Evolutionary conservation across 2,329 filamentous ascomycete species (phyloP).

Genomic region (Microdochium trichocladiopsis): DNA sequence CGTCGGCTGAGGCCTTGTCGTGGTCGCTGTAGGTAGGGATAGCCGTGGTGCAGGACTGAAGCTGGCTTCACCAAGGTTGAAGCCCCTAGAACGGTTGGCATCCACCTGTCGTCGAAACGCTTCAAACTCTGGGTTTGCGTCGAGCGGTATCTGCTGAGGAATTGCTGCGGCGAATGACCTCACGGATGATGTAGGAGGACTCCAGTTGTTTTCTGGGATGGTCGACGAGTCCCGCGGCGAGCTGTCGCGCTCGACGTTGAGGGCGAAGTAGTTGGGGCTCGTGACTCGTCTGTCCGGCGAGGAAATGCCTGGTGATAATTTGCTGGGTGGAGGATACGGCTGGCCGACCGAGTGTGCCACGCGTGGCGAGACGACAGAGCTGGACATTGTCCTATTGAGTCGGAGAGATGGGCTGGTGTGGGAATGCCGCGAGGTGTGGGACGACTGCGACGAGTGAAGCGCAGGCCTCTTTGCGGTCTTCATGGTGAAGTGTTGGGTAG

Average conservation of each 20-base stretch:
- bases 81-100: conserved; percentile 43
- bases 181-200: conserved; percentile 62
- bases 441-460: conserved; percentile 17
- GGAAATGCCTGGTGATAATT: conserved; percentile 33
- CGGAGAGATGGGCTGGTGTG: conserved; percentile 28
- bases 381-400: conserved; percentile 32
- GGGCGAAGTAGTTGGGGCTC: conserved; percentile 84
- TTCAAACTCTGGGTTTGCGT: conserved; percentile 77
- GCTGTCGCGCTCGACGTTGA: conserved; percentile 51
- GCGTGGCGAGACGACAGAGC: conserved; percentile 45
- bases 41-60: conserved; percentile 27
- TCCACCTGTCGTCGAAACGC: conserved; percentile 71
- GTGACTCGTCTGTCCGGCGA: conserved; percentile 35
- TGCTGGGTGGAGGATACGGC: conserved; percentile 36
- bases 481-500: conserved; percentile 23
- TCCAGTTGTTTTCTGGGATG: conserved; percentile 67
- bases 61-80: conserved; percentile 39
- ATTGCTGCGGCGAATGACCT: conserved; percentile 62
- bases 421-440: conserved; percentile 25
- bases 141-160: conserved; percentile 62
- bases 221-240: conserved; percentile 53
- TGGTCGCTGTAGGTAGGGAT: conserved; percentile 15
- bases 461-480: conserved; percentile 21
- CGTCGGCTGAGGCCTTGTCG: conserved; percentile 32
- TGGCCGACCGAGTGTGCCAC: conserved; percentile 46